phyloP scores from a whole-genome alignment of 208 protist species.

The Crithidia expoeki region DNA sequence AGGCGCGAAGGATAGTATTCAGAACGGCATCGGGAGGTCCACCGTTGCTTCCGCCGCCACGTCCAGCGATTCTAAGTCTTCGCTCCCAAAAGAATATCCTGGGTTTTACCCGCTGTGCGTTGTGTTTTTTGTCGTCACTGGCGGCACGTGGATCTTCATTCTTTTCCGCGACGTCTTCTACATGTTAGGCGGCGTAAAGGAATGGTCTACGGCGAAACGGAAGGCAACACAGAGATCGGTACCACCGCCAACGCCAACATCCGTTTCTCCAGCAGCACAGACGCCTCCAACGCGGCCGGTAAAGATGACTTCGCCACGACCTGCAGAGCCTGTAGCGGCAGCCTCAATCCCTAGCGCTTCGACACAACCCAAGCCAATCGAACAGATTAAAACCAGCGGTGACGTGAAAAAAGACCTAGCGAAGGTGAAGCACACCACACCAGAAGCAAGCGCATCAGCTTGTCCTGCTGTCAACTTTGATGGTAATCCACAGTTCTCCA shows the following conservation, averaged over 20 bases:
- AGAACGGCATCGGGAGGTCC: background rate
- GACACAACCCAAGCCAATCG: background rate
- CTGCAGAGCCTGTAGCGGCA: background rate
- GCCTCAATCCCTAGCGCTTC: background rate
- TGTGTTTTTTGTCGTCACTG: constrained; percentile 6
- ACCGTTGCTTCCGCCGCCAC: background rate
- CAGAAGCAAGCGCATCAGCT: background rate
- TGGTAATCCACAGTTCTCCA: background rate
- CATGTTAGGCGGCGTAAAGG: constrained; percentile 7
- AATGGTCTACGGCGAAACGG: background rate
- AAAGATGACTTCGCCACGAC: background rate
- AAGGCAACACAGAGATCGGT: background rate
- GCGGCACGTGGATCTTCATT: constrained; percentile 25
- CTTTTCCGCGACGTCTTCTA: constrained; percentile 31
- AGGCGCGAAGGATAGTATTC: too few relatives aligned
- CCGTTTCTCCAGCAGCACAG: background rate
- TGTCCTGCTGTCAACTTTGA: background rate
- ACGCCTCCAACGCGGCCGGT: background rate
- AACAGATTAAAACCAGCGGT: background rate
- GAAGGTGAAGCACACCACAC: background rate
- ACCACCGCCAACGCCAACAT: background rate
- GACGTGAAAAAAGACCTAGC: background rate
- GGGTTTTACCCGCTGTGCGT: constrained; percentile 12
- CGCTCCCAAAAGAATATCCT: background rate
- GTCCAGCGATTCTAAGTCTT: background rate